Conservation (phyloP, 306 rosid species). For the Arachis stenosperma region DNA sequence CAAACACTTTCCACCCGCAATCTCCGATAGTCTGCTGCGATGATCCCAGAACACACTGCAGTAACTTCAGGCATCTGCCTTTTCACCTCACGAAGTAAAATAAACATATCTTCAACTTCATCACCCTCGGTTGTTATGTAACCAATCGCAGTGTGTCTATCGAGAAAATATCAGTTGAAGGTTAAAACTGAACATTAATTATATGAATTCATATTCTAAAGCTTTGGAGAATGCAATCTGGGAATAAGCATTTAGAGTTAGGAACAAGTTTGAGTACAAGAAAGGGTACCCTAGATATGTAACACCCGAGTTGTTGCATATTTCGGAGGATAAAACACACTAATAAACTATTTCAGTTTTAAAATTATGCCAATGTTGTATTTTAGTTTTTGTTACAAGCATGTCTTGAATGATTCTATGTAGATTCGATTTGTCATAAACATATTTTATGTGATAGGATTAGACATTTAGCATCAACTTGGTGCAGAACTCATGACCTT, state of each 20-base stretch:
- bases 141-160: constrained; percentile 85
- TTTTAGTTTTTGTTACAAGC: too few species aligned
- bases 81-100: constrained; percentile 84
- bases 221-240: background rate
- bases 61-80: constrained; percentile 76
- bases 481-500: too few species aligned
- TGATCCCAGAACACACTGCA: constrained; percentile 95
- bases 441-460: too few species aligned
- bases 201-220: constrained; percentile 21
- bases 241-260: background rate
- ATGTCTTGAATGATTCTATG: too few species aligned
- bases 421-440: too few species aligned
- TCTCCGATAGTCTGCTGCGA: constrained; percentile 96
- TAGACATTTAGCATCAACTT: too few species aligned
- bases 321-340: background rate
- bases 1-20: constrained; percentile 97
- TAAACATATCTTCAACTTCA: constrained; percentile 94
- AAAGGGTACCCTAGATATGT: background rate
- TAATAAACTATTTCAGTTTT: background rate
- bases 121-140: constrained; percentile 83
- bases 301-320: too few species aligned
- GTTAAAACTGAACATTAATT: constrained; percentile 21
- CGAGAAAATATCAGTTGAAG: constrained; percentile 33
- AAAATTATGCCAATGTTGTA: too few species aligned
- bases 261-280: background rate